These are phyloP conservation scores for Backusella westeae DNA, from an alignment of 192 early-diverging fungal species.

Conservation along the genomic window DNA sequence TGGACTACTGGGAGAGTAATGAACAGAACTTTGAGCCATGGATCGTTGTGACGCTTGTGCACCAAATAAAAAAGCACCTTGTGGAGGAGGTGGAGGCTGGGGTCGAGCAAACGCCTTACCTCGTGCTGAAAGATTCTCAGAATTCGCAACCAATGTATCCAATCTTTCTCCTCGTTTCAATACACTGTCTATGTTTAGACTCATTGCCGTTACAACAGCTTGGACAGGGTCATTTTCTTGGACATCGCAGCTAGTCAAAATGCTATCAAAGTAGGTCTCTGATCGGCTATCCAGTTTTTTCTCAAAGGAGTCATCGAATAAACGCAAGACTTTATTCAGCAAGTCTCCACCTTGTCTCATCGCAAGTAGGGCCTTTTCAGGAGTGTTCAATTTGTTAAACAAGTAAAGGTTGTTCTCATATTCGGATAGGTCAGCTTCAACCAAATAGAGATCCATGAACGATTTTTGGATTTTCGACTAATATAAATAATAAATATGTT, in stretches of 20 bases:
- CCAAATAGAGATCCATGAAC: conserved; percentile 46
- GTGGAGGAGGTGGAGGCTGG: neutral
- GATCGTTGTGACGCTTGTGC: neutral
- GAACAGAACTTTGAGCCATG: neutral
- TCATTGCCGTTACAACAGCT: neutral
- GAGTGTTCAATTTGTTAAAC: conserved; percentile 30
- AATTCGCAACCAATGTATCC: neutral
- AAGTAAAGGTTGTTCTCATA: conserved; percentile 27
- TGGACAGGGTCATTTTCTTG: neutral
- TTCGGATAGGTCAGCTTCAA: conserved; percentile 31
- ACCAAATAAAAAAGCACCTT: neutral
- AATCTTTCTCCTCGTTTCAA: neutral
- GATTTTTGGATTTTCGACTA: conserved; percentile 49
- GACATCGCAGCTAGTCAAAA: neutral
- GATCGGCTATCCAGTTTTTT: neutral
- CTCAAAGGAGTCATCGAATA: conserved; percentile 23
- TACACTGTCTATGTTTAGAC: neutral
- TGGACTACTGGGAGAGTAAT: neutral
- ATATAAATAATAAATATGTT: neutral
- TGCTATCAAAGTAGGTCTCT: conserved; percentile 1
- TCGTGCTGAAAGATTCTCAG: neutral
- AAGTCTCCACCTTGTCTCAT: conserved; percentile 24
- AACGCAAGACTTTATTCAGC: conserved; percentile 24
- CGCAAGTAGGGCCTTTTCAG: conserved; percentile 46
- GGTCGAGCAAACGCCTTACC: neutral